Percentiles rank a stretch among this genome's conserved stretches.
phyloP scores from a whole-genome alignment of 495 filamentous ascomycete genomes.

The Xylaria scruposa region DNA sequence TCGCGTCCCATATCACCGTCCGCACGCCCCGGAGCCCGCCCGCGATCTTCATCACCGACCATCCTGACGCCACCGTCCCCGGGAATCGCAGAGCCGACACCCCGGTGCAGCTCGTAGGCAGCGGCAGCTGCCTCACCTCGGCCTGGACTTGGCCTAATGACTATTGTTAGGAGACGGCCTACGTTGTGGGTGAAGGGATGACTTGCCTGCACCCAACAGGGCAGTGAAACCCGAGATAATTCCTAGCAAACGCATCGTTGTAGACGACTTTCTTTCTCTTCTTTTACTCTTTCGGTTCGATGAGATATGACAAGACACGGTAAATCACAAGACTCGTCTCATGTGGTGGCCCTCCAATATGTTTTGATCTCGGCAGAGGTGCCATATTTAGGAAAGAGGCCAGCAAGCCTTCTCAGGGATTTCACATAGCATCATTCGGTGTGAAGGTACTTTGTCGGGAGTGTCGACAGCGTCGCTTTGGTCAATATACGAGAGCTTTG shows the following conservation, averaged over 20 bases:
- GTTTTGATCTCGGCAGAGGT: background rate
- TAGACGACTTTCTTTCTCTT: background rate
- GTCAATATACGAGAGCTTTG: constrained; percentile 17
- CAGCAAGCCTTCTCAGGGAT: background rate
- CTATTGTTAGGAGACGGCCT: background rate
- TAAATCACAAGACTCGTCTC: constrained; percentile 8
- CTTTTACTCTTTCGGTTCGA: background rate
- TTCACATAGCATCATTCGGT: constrained; percentile 11
- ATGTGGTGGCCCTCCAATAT: background rate
- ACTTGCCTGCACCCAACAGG: constrained; percentile 39
- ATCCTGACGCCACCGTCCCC: constrained; percentile 60
- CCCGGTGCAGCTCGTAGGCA: constrained; percentile 44
- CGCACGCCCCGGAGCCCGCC: constrained; percentile 61
- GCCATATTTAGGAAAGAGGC: constrained; percentile 18
- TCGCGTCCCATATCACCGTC: constrained; percentile 64
- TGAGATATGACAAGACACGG: background rate
- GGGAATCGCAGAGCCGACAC: constrained; percentile 41
- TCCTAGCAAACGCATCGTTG: constrained; percentile 38
- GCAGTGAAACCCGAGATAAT: constrained; percentile 29
- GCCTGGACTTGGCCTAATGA: constrained; percentile 13
- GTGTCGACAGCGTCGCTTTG: constrained; percentile 2
- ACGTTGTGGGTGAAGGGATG: background rate
- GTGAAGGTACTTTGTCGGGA: constrained; percentile 27
- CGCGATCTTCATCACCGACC: constrained; percentile 61
- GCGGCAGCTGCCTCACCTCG: constrained; percentile 29